Evolutionary conservation across 2,329 filamentous ascomycete species (phyloP).

Genomic region (Xylariaceae sp.): DNA sequence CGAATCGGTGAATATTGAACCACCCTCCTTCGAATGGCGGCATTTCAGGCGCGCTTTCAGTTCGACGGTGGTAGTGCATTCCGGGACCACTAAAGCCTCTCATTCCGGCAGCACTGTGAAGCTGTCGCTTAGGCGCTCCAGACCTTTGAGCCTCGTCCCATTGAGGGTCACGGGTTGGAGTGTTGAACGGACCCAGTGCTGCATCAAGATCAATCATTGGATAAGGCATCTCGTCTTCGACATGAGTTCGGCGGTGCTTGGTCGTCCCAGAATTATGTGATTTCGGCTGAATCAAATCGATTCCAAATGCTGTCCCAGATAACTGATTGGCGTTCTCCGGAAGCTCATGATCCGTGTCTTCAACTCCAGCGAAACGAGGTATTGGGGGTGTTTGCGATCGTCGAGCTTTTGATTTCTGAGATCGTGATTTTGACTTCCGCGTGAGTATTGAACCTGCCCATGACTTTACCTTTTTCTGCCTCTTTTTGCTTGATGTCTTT

Average conservation of each 20-base stretch:
- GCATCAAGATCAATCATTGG: slow-evolving; percentile 93
- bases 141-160: slow-evolving; percentile 64
- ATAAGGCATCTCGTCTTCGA: slow-evolving; percentile 61
- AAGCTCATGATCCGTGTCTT: slow-evolving; percentile 29
- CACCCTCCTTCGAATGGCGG: slow-evolving; percentile 64
- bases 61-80: slow-evolving; percentile 71
- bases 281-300: slow-evolving; percentile 35
- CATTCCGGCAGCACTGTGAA: slow-evolving; percentile 73
- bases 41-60: slow-evolving; percentile 77
- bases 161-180: slow-evolving; percentile 60
- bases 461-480: slow-evolving; percentile 71
- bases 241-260: slow-evolving; percentile 36
- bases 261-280: slow-evolving; percentile 37
- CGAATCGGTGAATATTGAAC: slow-evolving; percentile 57
- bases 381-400: slow-evolving; percentile 48
- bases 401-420: slow-evolving; percentile 41
- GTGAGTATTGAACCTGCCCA: slow-evolving; percentile 67
- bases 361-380: slow-evolving; percentile 30
- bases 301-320: slow-evolving; percentile 39
- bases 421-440: slow-evolving; percentile 53
- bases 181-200: slow-evolving; percentile 87
- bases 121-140: slow-evolving; percentile 57
- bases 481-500: slow-evolving; percentile 41
- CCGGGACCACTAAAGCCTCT: slow-evolving; percentile 64
- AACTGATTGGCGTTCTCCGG: slow-evolving; percentile 28